Evolutionary conservation across 2,329 filamentous ascomycete species (phyloP), one percentile per base, ranked within the genome.

Genomic region (Thelonectria olida): DNA sequence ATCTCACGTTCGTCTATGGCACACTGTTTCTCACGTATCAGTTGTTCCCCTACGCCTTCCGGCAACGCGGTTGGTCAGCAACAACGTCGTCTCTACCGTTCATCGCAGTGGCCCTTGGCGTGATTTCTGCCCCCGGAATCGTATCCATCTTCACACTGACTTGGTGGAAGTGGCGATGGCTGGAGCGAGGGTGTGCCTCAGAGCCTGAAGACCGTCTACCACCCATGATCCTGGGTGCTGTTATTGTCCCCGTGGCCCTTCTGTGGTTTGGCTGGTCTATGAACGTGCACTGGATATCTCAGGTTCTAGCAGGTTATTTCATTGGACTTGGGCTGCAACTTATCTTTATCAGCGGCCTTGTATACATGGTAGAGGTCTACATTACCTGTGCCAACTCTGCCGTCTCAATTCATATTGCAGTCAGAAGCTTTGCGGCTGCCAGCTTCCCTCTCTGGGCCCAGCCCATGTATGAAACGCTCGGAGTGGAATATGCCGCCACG

Each of bases 181-280:
- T 54, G 28, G 28, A 47, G 13, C 17, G 20, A 15, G 41, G 52
- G 2, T 20, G 52, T 2, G 15, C 20, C 12, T 47, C 41, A 3
- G 52, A 54, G 41, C 52, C 52, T 7, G 52, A 54, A 39, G 41
- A 54, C 5, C 41, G 41, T 15, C 41, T 54, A 2, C 52, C 52
- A 13, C 41, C 41, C 4, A 54, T 54, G 52, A 54, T 54, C 2
- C n/a, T 54, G 15, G 52, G 52, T 19, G 41, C 52, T 54, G 25
- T 28, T 13, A 54, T 54, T n/a, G 28, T 54, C 2, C 52, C 52
- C 31, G n/a, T 34, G 1, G 27, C 52, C 13, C 41, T 54, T 1
- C 52, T 54, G 15, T 54, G 52, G 52, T 54, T 54, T 47, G 52
- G 52, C 8, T 54, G 52, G 52, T 54, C 52, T 20, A 45, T 38